phyloP scores from a whole-genome alignment of 1,139 yeast genomes.

The Suhomyces maxii region DNA sequence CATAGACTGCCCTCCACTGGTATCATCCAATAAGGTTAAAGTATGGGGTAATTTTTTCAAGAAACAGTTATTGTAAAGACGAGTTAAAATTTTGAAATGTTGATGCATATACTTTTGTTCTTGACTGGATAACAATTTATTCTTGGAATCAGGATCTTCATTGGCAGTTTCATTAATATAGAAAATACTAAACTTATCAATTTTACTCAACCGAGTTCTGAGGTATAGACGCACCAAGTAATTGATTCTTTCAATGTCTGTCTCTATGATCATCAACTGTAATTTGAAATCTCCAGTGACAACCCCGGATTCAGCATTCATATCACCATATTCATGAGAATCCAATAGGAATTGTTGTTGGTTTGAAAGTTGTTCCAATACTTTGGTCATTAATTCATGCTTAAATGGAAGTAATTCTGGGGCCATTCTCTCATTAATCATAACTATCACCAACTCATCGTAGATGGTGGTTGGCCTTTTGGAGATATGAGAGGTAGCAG shows the following conservation, averaged over 20 bases:
- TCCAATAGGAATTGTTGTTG: constrained; percentile 78
- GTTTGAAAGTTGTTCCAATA: constrained; percentile 57
- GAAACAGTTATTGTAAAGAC: constrained; percentile 68
- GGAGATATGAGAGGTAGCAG: constrained; percentile 12
- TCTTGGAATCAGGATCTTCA: constrained; percentile 25
- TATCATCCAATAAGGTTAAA: constrained; percentile 74
- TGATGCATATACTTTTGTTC: constrained; percentile 58
- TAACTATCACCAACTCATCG: constrained; percentile 54
- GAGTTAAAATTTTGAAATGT: constrained; percentile 65
- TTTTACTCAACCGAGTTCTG: constrained; percentile 70
- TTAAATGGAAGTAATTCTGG: constrained; percentile 83
- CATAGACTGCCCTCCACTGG: constrained; percentile 76
- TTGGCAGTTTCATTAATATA: constrained; percentile 38
- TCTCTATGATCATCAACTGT: constrained; percentile 79
- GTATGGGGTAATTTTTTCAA: constrained; percentile 65
- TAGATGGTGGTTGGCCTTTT: constrained; percentile 17
- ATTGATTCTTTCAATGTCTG: constrained; percentile 85
- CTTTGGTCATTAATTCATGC: constrained; percentile 53
- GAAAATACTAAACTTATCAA: constrained; percentile 66
- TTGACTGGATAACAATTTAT: constrained; percentile 47
- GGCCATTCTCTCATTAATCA: constrained; percentile 83
- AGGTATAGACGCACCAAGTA: constrained; percentile 77
- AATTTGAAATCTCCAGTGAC: constrained; percentile 68
- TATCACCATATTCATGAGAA: constrained; percentile 49
- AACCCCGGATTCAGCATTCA: constrained; percentile 40